Conservation (phyloP, 352 stramenopile species). For the Plasmopara halstedii region DNA sequence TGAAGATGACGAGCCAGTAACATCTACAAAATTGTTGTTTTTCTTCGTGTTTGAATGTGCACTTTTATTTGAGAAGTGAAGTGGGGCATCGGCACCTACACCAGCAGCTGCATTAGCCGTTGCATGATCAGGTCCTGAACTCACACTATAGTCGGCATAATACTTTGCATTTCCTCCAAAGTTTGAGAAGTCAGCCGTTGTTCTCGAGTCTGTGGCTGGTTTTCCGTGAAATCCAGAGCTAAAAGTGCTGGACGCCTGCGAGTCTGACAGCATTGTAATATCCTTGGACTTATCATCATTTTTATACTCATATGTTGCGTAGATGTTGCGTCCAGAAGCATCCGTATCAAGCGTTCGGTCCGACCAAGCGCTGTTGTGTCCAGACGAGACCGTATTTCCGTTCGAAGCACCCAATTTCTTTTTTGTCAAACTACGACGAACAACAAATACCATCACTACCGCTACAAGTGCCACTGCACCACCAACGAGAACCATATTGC, state of each 20-base stretch:
- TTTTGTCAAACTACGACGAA: slow-evolving; percentile 23
- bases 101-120: slow-evolving; percentile 3
- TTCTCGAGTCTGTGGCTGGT: slow-evolving; percentile 5
- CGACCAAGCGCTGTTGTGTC: slow-evolving; percentile 13
- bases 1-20: slow-evolving; percentile 11
- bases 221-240: slow-evolving; percentile 4
- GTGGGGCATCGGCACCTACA: neutral
- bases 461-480: slow-evolving; percentile 32
- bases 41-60: neutral
- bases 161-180: slow-evolving; percentile 10
- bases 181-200: slow-evolving; percentile 27
- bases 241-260: slow-evolving; percentile 16
- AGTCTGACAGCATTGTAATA: slow-evolving; percentile 17
- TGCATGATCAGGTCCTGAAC: slow-evolving; percentile 13
- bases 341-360: slow-evolving; percentile 13
- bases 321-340: slow-evolving; percentile 10
- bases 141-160: slow-evolving; percentile 24
- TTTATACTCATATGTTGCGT: slow-evolving; percentile 25
- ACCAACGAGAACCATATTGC: slow-evolving; percentile 44
- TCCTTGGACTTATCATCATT: slow-evolving; percentile 13
- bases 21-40: slow-evolving; percentile 19
- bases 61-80: slow-evolving; percentile 8
- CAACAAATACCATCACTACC: slow-evolving; percentile 44
- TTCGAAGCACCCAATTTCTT: slow-evolving; percentile 22
- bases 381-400: slow-evolving; percentile 22